Percentiles rank a stretch among this genome's conserved stretches.
These are phyloP conservation scores for Zanthoxylum bungeanum DNA, from an alignment of 345 rosid species.

Conservation along the genomic window DNA sequence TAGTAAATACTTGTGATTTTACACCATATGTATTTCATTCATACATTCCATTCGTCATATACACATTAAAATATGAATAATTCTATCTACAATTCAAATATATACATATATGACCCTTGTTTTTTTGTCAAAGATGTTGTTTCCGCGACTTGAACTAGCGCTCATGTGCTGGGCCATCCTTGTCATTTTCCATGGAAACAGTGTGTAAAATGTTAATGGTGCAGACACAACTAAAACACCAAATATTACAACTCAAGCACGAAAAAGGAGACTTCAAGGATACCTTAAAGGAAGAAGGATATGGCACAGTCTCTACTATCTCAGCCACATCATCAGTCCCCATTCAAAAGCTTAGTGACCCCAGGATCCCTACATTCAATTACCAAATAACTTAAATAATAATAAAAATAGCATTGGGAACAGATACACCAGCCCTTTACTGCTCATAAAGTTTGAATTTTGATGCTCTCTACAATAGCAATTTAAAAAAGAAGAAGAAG, in stretches of 20 bases:
- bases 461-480: too few relatives aligned
- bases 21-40: background rate
- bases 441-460: too few relatives aligned
- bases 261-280: background rate
- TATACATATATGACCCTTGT: background rate
- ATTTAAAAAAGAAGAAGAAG: too few relatives aligned
- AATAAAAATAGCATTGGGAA: too few relatives aligned
- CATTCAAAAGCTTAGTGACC: constrained; percentile 38
- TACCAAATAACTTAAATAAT: background rate
- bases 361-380: constrained; percentile 21
- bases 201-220: background rate
- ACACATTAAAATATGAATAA: background rate
- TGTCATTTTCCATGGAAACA: too few relatives aligned
- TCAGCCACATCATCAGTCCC: constrained; percentile 41
- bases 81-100: too few relatives aligned
- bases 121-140: too few relatives aligned
- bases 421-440: too few relatives aligned
- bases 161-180: too few relatives aligned
- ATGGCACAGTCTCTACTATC: constrained; percentile 29
- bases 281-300: constrained; percentile 52
- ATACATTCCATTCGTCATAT: background rate
- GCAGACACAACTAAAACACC: background rate
- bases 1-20: background rate
- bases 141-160: too few relatives aligned
- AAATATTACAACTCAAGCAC: background rate